These are phyloP conservation scores for Byssothecium circinans DNA, from an alignment of 2,329 filamentous ascomycete genomes.

Conservation along the genomic window DNA sequence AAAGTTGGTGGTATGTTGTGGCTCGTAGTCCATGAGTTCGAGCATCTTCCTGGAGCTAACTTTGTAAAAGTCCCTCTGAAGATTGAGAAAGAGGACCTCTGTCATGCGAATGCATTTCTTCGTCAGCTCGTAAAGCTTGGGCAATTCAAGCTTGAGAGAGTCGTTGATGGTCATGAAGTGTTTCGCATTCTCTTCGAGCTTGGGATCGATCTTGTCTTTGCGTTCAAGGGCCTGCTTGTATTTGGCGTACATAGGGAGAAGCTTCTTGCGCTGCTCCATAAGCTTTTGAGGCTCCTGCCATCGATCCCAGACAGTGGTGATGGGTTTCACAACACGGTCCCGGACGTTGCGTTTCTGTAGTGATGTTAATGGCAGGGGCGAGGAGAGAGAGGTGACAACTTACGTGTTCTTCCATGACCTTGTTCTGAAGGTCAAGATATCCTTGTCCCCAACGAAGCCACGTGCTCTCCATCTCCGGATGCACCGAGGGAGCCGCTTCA, in stretches of 20 bases:
- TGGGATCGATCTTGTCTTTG: constrained; percentile 85
- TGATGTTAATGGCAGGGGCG: constrained; percentile 14
- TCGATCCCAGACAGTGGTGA: constrained; percentile 74
- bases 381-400: constrained; percentile 37
- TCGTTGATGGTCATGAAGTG: constrained; percentile 91
- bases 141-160: constrained; percentile 88
- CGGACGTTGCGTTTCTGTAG: constrained; percentile 65
- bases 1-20: constrained; percentile 48
- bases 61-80: constrained; percentile 80
- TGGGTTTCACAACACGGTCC: constrained; percentile 82
- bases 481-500: constrained; percentile 59
- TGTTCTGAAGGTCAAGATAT: constrained; percentile 80
- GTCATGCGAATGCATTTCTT: constrained; percentile 82
- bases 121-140: constrained; percentile 77
- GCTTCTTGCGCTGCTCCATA: constrained; percentile 93
- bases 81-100: constrained; percentile 78
- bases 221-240: constrained; percentile 75
- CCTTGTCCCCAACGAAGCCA: constrained; percentile 90
- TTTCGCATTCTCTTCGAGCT: constrained; percentile 79
- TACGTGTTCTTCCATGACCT: constrained; percentile 83
- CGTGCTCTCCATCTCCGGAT: constrained; percentile 87
- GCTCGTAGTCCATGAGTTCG: constrained; percentile 64
- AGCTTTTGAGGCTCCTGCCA: constrained; percentile 83
- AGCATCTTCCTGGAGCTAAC: constrained; percentile 84
- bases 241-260: constrained; percentile 84